These are phyloP conservation scores for Mortierella claussenii DNA, from an alignment of 192 early-diverging fungal genomes.

Conservation along the genomic window DNA sequence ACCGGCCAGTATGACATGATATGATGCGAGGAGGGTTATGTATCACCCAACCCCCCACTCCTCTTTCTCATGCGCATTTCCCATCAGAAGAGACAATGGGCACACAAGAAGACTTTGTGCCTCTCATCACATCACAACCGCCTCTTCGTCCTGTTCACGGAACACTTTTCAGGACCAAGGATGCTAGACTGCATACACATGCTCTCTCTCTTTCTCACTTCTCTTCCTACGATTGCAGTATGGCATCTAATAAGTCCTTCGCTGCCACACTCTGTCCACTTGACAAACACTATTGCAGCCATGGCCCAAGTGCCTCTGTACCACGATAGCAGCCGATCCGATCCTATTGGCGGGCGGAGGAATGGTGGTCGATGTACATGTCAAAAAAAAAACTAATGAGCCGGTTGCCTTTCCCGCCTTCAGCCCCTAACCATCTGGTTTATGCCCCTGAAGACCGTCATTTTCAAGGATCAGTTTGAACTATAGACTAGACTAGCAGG, in stretches of 20 bases:
- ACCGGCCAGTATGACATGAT: neutral
- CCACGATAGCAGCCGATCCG: conserved; percentile 9
- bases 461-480: neutral
- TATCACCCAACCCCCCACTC: no score
- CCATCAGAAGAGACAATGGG: no score
- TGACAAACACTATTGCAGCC: neutral
- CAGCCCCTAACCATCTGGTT: neutral
- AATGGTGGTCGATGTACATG: no score
- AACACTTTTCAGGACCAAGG: no score
- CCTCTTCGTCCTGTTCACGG: neutral
- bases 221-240: no score
- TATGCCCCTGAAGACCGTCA: neutral
- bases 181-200: neutral
- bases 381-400: neutral
- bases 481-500: no score
- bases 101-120: neutral
- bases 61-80: no score
- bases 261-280: neutral
- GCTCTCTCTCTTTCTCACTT: neutral
- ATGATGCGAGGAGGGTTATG: conserved; percentile 4
- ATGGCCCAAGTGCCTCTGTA: conserved; percentile 8
- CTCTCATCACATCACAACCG: neutral
- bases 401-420: neutral
- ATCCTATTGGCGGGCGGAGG: conserved; percentile 22
- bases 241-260: neutral